These are phyloP conservation scores for Grosmannia serpens DNA, from an alignment of 2,329 filamentous ascomycete species.

Conservation along the genomic window DNA sequence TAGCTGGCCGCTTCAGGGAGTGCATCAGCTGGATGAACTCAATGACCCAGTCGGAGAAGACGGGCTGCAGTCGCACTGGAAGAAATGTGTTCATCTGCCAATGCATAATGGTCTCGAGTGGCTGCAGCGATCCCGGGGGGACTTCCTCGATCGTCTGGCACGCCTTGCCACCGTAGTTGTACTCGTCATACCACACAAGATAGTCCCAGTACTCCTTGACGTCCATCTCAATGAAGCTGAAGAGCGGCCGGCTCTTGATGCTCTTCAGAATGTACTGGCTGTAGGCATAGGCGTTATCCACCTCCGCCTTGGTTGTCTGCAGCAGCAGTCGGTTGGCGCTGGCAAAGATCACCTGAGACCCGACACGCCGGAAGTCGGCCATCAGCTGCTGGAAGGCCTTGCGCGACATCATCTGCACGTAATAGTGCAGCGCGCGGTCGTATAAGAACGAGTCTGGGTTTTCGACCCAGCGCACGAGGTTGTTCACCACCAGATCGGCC, in stretches of 20 bases:
- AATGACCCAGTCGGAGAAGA: conserved; percentile 86
- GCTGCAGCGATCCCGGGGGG: conserved; percentile 1
- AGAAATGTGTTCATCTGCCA: conserved; percentile 95
- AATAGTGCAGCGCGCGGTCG: conserved; percentile 87
- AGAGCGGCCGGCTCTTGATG: conserved; percentile 87
- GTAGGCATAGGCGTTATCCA: conserved; percentile 93
- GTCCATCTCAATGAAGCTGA: conserved; percentile 93
- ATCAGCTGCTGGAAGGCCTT: conserved; percentile 97
- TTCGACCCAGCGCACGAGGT: conserved; percentile 94
- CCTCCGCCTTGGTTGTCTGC: conserved; percentile 92
- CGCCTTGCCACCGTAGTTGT: conserved; percentile 94
- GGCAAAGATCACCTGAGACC: conserved; percentile 92
- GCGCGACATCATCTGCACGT: conserved; percentile 96
- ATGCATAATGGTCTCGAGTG: conserved; percentile 76
- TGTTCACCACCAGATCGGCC: conserved; percentile 96
- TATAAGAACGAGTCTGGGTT: conserved; percentile 90
- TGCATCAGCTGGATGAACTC: conserved; percentile 97
- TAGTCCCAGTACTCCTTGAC: conserved; percentile 99
- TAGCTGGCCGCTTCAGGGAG: conserved; percentile 59
- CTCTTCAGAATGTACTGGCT: conserved; percentile 96
- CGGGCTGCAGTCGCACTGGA: conserved; percentile 64
- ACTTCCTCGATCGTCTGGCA: conserved; percentile 68
- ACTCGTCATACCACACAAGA: conserved; percentile 96
- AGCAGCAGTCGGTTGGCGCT: conserved; percentile 79
- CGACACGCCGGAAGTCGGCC: conserved; percentile 89